These are phyloP conservation scores for Xanthoconium separans DNA, from an alignment of 1,284 basidiomycete genomes.

Conservation along the genomic window DNA sequence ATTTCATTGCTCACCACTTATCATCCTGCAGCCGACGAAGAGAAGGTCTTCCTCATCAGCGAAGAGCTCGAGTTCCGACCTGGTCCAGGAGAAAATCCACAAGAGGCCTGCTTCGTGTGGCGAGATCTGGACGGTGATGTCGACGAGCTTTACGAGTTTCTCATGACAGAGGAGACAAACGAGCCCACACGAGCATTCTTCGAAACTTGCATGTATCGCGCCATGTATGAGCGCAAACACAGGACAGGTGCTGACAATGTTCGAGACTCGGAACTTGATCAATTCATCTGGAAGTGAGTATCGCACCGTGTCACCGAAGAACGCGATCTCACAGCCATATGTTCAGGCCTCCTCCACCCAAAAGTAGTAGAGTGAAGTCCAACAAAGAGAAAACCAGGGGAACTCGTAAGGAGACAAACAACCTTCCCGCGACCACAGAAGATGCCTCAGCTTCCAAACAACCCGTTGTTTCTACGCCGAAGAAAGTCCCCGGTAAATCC, in stretches of 20 bases:
- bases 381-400: constrained; percentile 9
- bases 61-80: constrained; percentile 84
- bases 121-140: constrained; percentile 83
- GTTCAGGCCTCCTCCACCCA: constrained; percentile 38
- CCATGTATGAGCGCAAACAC: constrained; percentile 93
- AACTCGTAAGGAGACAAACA: constrained; percentile 18
- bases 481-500: constrained; percentile 13
- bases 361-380: constrained; percentile 25
- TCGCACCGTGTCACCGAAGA: not conserved
- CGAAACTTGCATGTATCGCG: constrained; percentile 91
- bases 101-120: constrained; percentile 86
- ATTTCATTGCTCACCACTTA: constrained; percentile 6
- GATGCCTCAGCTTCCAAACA: constrained; percentile 9
- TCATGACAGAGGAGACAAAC: constrained; percentile 72
- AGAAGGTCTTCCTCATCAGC: constrained; percentile 89
- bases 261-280: constrained; percentile 65
- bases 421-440: constrained; percentile 1
- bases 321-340: constrained; percentile 27
- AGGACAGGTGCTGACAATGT: constrained; percentile 69
- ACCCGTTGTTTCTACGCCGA: constrained; percentile 9
- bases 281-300: constrained; percentile 77
- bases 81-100: constrained; percentile 70
- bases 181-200: constrained; percentile 85
- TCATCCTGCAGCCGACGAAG: constrained; percentile 72
- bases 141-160: constrained; percentile 82